Percentiles rank a stretch among this genome's conserved stretches.
Evolutionary conservation across 2,329 filamentous ascomycete genomes (phyloP).

Genomic region (Fusarium newnesense): DNA sequence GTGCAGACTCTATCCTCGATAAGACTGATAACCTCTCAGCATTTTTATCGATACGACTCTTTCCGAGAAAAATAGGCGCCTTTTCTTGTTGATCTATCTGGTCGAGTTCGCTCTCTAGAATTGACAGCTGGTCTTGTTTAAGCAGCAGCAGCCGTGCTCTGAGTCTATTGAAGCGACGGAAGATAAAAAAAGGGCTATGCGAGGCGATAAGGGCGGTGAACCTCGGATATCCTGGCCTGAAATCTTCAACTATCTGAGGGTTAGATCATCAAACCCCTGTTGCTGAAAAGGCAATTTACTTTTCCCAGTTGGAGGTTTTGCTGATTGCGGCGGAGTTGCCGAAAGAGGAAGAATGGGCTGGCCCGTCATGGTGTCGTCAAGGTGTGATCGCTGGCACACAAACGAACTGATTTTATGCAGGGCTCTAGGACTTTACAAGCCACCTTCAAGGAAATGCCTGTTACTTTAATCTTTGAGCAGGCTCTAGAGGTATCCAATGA

Average conservation of each 20-base stretch:
- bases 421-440: neutral
- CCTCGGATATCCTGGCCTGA: neutral
- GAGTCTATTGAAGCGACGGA: neutral
- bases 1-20: neutral
- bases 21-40: neutral
- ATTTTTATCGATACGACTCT: neutral
- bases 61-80: neutral
- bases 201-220: constrained; percentile 2
- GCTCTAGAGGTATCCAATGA: neutral
- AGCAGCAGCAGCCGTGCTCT: neutral
- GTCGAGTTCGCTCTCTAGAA: neutral
- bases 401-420: neutral
- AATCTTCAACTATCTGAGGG: neutral
- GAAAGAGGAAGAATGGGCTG: neutral
- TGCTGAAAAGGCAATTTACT: neutral
- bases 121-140: neutral
- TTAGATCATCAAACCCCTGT: fast-evolving
- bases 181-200: neutral
- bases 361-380: neutral
- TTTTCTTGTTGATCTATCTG: neutral
- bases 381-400: neutral
- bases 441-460: neutral
- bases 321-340: neutral
- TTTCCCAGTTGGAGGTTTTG: neutral
- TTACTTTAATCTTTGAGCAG: neutral